These are phyloP conservation scores for Fusarium caatingaense DNA, from an alignment of 2,329 filamentous ascomycete genomes.

Conservation along the genomic window DNA sequence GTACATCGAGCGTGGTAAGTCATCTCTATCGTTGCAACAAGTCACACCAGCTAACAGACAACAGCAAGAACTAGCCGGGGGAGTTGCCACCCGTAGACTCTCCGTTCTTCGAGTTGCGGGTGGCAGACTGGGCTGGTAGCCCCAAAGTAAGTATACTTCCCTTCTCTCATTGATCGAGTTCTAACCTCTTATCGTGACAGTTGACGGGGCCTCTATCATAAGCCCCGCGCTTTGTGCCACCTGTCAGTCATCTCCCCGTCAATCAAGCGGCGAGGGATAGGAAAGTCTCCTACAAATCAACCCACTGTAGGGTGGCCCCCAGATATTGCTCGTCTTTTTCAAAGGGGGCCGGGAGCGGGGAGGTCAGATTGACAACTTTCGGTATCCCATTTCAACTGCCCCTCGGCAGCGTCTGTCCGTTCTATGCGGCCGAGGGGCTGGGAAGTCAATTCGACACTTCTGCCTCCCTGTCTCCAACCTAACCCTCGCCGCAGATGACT, in stretches of 20 bases:
- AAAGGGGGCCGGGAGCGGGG: too few relatives aligned
- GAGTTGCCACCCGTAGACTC: neutral
- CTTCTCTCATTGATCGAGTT: neutral
- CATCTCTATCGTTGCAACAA: neutral
- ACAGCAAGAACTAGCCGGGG: neutral
- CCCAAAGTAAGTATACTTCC: neutral
- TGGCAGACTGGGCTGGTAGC: neutral
- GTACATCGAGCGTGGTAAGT: slow-evolving; percentile 3
- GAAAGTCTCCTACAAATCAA: neutral
- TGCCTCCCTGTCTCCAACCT: neutral
- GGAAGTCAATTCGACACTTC: neutral
- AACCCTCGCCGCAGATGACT: neutral
- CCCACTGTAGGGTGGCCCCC: neutral
- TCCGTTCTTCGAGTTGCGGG: neutral
- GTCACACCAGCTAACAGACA: neutral
- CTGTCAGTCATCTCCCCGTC: neutral
- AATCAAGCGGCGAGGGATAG: neutral
- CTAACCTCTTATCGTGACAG: neutral
- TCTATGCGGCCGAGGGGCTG: neutral
- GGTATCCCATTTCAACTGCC: too few relatives aligned
- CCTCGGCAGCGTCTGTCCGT: neutral
- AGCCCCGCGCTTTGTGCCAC: neutral
- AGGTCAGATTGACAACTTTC: too few relatives aligned
- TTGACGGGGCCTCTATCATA: neutral
- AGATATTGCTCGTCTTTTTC: too few relatives aligned